These are phyloP conservation scores for Acacia pycnantha DNA, from an alignment of 331 rosid genomes.

Conservation along the genomic window DNA sequence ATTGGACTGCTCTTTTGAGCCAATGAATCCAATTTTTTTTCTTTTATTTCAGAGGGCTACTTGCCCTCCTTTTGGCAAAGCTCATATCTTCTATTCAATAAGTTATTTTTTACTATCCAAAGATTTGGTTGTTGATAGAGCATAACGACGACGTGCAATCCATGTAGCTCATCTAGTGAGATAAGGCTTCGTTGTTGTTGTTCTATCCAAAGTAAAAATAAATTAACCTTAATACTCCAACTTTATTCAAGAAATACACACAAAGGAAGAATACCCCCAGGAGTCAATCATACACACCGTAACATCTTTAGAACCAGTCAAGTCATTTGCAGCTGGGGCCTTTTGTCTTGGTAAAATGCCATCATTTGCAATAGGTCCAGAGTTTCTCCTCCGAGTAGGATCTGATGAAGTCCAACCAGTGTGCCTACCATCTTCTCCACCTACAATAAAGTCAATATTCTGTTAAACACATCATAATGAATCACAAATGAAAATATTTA, in stretches of 20 bases:
- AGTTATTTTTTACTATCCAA: not conserved
- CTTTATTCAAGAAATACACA: conserved; percentile 17
- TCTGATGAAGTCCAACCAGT: conserved; percentile 75
- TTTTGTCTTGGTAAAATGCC: conserved; percentile 67
- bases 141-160: too few species aligned
- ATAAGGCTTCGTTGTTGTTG: too few species aligned
- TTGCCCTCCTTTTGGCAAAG: not conserved
- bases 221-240: conserved; percentile 12
- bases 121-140: not conserved
- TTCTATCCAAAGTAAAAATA: not conserved
- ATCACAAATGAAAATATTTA: not conserved
- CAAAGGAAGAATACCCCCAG: not conserved
- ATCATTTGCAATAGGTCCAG: conserved; percentile 71
- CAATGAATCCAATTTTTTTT: not conserved
- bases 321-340: conserved; percentile 59
- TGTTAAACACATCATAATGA: not conserved
- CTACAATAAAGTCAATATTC: conserved; percentile 41
- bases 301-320: conserved; percentile 60
- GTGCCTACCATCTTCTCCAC: conserved; percentile 78
- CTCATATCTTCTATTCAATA: not conserved
- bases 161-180: too few species aligned
- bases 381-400: conserved; percentile 77
- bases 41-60: not conserved
- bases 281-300: conserved; percentile 41
- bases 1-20: not conserved